Evolutionary conservation across 2,329 filamentous ascomycete genomes (phyloP).

Genomic region (Alternaria gaisen): DNA sequence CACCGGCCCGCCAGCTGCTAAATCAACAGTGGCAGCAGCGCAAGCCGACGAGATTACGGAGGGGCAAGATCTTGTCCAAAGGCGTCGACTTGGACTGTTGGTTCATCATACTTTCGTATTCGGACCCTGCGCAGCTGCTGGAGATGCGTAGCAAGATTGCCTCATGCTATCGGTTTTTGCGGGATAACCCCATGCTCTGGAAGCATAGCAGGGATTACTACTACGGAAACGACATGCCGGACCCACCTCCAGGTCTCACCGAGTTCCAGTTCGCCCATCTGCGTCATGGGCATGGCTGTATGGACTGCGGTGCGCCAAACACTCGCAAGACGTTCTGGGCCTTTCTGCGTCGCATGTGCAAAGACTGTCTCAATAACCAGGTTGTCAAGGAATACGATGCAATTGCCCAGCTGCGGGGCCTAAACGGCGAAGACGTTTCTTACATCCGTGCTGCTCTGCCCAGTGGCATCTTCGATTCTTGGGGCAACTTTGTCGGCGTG

Average conservation of each 20-base stretch:
- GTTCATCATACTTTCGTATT: constrained; percentile 49
- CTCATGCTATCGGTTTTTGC: constrained; percentile 47
- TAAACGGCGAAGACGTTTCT: constrained; percentile 38
- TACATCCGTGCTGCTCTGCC: constrained; percentile 43
- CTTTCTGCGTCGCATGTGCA: constrained; percentile 55
- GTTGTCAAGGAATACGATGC: constrained; percentile 45
- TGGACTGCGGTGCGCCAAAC: constrained; percentile 46
- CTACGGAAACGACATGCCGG: constrained; percentile 46
- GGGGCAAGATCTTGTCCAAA: constrained; percentile 38
- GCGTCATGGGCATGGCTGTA: constrained; percentile 52
- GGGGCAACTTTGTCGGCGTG: constrained; percentile 51
- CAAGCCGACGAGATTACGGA: constrained; percentile 41
- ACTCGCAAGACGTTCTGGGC: constrained; percentile 56
- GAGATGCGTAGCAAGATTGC: constrained; percentile 48
- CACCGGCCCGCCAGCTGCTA: constrained; percentile 23
- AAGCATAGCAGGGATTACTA: constrained; percentile 48
- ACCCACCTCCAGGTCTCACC: constrained; percentile 47
- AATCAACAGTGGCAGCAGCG: constrained; percentile 33
- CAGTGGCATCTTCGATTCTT: constrained; percentile 50
- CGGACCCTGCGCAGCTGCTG: constrained; percentile 46
- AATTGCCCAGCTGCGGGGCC: constrained; percentile 35
- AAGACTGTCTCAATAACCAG: constrained; percentile 48
- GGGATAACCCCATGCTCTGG: constrained; percentile 50
- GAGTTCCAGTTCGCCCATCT: constrained; percentile 54
- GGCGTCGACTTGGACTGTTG: constrained; percentile 46